These are phyloP conservation scores for Trypanosoma brucei DNA, from an alignment of 208 protist genomes.

Conservation along the genomic window DNA sequence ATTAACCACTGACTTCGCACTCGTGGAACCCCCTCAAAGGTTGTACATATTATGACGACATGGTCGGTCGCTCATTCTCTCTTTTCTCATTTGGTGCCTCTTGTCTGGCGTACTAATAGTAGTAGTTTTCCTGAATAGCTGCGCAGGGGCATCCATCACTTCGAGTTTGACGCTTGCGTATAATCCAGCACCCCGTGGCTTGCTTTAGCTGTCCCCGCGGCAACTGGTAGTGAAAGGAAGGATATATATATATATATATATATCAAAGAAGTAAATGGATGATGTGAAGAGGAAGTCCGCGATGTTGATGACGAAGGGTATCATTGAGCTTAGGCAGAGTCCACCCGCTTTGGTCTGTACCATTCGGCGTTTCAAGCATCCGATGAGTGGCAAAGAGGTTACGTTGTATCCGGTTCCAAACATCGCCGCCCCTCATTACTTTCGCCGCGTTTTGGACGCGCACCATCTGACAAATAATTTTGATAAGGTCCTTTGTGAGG, in stretches of 20 bases:
- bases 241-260: not conserved
- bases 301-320: constrained; percentile 79
- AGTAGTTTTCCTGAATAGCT: too few relatives aligned
- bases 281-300: constrained; percentile 55
- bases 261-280: constrained; percentile 27
- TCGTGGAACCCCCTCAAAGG: too few relatives aligned
- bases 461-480: constrained; percentile 33
- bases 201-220: too few relatives aligned
- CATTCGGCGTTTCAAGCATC: constrained; percentile 62
- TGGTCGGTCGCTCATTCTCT: too few relatives aligned
- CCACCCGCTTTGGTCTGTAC: constrained; percentile 64
- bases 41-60: too few relatives aligned
- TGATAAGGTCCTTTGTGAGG: constrained; percentile 80
- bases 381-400: constrained; percentile 65
- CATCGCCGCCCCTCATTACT: constrained; percentile 61
- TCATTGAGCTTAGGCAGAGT: constrained; percentile 76
- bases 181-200: too few relatives aligned
- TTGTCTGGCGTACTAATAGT: too few relatives aligned
- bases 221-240: too few relatives aligned
- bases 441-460: constrained; percentile 47
- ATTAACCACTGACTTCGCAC: too few relatives aligned
- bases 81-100: too few relatives aligned
- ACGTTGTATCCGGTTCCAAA: constrained; percentile 76
- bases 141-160: too few relatives aligned
- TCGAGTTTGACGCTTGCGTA: too few relatives aligned